Conservation (phyloP, 179 eudicot genomes). For the Dionaea muscipula region DNA sequence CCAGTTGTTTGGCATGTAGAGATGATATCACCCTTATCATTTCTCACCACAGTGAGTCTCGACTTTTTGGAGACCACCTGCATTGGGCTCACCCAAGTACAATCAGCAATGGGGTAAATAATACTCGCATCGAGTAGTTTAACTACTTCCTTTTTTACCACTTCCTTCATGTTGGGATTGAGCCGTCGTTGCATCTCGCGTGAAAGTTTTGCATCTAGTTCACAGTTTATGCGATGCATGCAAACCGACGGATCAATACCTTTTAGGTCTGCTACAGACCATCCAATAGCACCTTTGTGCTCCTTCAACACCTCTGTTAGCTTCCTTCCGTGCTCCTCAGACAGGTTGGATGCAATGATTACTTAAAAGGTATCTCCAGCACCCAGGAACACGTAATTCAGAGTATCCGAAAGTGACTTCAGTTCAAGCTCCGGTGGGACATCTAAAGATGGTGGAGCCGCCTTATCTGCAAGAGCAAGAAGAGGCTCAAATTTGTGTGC, state of each 20-base stretch:
- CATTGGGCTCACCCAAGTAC: neutral
- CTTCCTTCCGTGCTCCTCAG: neutral
- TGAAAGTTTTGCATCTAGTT: neutral
- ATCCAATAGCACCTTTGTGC: neutral
- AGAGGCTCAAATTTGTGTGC: too few relatives aligned
- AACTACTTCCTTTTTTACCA: neutral
- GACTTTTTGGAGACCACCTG: slow-evolving; percentile 5
- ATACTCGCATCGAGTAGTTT: neutral
- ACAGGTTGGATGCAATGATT: too few relatives aligned
- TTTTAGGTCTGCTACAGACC: neutral
- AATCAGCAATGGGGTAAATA: slow-evolving; percentile 2
- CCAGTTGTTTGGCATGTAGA: neutral
- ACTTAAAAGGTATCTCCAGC: too few relatives aligned
- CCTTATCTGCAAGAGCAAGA: too few relatives aligned
- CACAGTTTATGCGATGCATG: neutral
- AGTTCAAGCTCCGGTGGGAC: too few relatives aligned
- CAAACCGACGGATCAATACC: neutral
- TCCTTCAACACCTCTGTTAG: neutral
- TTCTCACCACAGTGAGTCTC: neutral
- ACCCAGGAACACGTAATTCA: neutral
- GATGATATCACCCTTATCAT: neutral
- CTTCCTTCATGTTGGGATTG: neutral
- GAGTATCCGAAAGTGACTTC: too few relatives aligned
- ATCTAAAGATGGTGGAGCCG: too few relatives aligned
- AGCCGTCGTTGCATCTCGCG: neutral